phyloP scores from a whole-genome alignment of 2,329 filamentous ascomycete species.

The Penicillium oxalicum region DNA sequence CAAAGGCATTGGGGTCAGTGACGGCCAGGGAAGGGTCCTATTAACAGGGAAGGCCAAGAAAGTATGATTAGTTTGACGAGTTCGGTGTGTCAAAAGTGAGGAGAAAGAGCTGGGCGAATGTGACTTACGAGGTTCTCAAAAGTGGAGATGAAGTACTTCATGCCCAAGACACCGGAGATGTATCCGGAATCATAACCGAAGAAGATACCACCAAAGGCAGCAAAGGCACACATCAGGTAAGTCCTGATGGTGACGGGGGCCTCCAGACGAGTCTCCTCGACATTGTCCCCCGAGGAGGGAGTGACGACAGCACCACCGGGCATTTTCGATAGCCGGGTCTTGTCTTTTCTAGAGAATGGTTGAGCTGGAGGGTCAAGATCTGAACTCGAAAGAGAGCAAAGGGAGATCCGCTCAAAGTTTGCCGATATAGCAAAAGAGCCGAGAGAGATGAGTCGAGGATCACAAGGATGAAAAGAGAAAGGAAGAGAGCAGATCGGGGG shows the following conservation, averaged over 20 bases:
- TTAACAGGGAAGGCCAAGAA: not conserved
- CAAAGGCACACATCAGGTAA: constrained; percentile 56
- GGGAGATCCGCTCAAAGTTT: not conserved
- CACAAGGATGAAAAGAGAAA: constrained; percentile 5
- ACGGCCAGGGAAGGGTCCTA: constrained; percentile 15
- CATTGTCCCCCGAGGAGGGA: constrained; percentile 29
- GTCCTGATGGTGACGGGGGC: constrained; percentile 55
- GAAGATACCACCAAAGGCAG: constrained; percentile 56
- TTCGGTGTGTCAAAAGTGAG: not conserved
- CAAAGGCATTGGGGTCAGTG: constrained; percentile 32
- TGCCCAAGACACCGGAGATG: constrained; percentile 49
- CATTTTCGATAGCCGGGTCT: constrained; percentile 14
- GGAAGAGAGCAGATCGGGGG: not conserved
- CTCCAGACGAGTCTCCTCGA: constrained; percentile 51
- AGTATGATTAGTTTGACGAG: too few relatives aligned
- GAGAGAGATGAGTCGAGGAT: not conserved
- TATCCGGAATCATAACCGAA: constrained; percentile 57
- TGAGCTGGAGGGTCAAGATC: not conserved
- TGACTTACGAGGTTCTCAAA: constrained; percentile 31
- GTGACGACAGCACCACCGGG: constrained; percentile 17
- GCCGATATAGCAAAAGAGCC: too few relatives aligned
- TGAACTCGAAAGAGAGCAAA: not conserved
- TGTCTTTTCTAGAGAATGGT: not conserved
- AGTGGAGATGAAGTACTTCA: constrained; percentile 44
- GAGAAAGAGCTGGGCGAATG: not conserved